Evolutionary conservation across 2,329 filamentous ascomycete genomes (phyloP).

Genomic region (Sclerotinia trifoliorum): DNA sequence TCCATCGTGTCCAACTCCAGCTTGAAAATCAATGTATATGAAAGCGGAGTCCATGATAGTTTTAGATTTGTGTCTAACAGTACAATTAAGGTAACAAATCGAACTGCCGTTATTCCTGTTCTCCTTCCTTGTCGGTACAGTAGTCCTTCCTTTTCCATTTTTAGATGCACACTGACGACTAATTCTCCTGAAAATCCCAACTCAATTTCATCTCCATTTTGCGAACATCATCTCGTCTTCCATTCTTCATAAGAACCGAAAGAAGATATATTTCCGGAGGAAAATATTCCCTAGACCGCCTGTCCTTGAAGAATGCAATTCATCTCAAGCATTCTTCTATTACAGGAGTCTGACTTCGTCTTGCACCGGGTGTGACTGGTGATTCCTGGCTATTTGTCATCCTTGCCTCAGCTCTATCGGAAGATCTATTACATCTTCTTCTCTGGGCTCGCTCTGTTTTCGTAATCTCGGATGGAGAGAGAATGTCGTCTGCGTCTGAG

Average conservation of each 20-base stretch:
- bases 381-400: neutral
- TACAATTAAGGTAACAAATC: neutral
- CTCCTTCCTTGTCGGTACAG: neutral
- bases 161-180: neutral
- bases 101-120: neutral
- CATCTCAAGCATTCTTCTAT: neutral
- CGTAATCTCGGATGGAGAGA: neutral
- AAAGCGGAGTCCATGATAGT: constrained; percentile 5
- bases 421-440: constrained; percentile 10
- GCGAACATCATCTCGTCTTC: neutral
- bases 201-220: neutral
- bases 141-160: neutral
- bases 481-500: constrained; percentile 5
- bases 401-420: neutral
- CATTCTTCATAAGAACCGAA: neutral
- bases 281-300: neutral
- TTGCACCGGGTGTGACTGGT: neutral
- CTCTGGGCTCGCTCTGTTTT: neutral
- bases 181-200: neutral
- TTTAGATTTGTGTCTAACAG: neutral
- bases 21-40: neutral
- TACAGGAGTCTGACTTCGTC: neutral
- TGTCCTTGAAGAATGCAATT: neutral
- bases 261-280: neutral
- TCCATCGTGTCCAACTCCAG: neutral